phyloP scores from a whole-genome alignment of 1,139 yeast genomes.

The Entelexis paramagnoliae region DNA sequence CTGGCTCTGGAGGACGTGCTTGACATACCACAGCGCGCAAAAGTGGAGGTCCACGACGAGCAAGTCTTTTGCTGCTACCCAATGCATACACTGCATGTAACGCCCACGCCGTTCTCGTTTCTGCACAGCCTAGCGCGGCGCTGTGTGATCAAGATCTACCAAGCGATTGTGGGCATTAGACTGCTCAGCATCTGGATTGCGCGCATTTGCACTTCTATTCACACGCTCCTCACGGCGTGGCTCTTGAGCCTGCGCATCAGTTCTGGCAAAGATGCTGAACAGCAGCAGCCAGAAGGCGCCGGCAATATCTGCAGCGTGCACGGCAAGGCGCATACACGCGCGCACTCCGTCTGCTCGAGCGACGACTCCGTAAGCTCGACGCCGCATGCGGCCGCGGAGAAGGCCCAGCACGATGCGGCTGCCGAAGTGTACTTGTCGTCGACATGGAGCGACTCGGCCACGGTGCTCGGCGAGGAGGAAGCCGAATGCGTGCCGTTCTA shows the following conservation, averaged over 20 bases:
- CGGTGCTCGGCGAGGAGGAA: not conserved
- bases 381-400: too few species aligned
- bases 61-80: slow-evolving; percentile 46
- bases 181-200: not conserved
- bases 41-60: slow-evolving; percentile 41
- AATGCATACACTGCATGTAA: slow-evolving; percentile 27
- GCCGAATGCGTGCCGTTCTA: slow-evolving; percentile 16
- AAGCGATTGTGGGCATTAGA: not conserved
- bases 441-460: not conserved
- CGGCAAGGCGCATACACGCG: not conserved
- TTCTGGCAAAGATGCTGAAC: not conserved
- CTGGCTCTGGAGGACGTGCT: slow-evolving; percentile 49
- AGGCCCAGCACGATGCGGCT: too few species aligned
- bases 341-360: not conserved
- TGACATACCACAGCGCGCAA: slow-evolving; percentile 48
- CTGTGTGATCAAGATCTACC: not conserved
- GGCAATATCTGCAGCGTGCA: not conserved
- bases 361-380: too few species aligned
- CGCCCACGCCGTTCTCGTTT: slow-evolving; percentile 15
- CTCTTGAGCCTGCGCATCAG: not conserved
- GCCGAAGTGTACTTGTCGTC: not conserved
- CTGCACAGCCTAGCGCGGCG: not conserved
- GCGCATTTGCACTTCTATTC: not conserved
- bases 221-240: not conserved
- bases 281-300: not conserved